phyloP scores from a whole-genome alignment of 371 early-diverging fungal genomes.

The Dichotomocladium elegans region DNA sequence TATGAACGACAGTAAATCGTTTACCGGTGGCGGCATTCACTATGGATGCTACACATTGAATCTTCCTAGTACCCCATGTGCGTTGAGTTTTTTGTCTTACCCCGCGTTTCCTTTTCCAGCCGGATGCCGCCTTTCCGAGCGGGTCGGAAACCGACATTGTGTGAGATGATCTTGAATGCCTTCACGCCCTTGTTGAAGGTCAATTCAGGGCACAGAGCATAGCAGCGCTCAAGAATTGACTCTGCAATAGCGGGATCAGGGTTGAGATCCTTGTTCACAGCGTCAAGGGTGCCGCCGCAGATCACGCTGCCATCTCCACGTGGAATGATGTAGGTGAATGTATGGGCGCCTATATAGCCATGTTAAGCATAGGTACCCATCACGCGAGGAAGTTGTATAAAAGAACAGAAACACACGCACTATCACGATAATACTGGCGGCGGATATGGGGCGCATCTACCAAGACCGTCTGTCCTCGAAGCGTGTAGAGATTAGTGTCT shows the following conservation, averaged over 20 bases:
- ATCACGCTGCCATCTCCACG: conserved; percentile 75
- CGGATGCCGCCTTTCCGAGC: conserved; percentile 69
- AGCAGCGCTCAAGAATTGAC: conserved; percentile 25
- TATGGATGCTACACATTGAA: background rate
- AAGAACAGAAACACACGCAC: conserved; percentile 10
- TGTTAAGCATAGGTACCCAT: background rate
- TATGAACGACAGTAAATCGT: conserved; percentile 31
- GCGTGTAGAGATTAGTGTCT: conserved; percentile 61
- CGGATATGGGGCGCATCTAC: conserved; percentile 68
- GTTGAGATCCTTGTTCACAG: conserved; percentile 20
- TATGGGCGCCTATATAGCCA: conserved; percentile 11
- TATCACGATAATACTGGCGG: conserved; percentile 30
- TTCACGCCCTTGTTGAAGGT: conserved; percentile 38
- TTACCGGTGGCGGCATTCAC: conserved; percentile 17
- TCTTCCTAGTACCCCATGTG: too few species aligned
- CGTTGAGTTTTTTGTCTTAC: conserved; percentile 33
- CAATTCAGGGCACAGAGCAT: conserved; percentile 31
- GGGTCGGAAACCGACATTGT: conserved; percentile 73
- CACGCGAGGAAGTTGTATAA: background rate
- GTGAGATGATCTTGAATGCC: conserved; percentile 54
- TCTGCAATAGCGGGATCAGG: conserved; percentile 33
- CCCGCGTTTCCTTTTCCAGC: conserved; percentile 56
- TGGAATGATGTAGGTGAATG: conserved; percentile 79
- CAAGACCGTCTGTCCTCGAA: conserved; percentile 73
- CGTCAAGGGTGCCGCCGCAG: conserved; percentile 55